phyloP scores from a whole-genome alignment of 2,329 filamentous ascomycete species.

The Pyrenochaeta sp. region DNA sequence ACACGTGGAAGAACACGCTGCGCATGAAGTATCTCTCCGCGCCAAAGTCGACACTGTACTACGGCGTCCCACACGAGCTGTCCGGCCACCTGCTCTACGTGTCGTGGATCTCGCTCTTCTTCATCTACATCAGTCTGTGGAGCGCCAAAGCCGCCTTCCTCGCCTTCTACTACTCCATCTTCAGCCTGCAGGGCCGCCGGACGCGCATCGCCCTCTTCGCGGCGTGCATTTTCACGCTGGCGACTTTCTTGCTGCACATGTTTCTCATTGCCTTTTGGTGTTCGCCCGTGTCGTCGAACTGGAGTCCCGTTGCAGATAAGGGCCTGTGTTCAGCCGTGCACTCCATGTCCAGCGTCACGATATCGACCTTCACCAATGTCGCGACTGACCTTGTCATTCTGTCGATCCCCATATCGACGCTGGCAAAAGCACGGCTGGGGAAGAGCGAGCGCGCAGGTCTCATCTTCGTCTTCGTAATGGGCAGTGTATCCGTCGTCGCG shows the following conservation, averaged over 20 bases:
- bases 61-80: slow-evolving; percentile 25
- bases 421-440: slow-evolving; percentile 8
- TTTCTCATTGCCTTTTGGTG: slow-evolving; percentile 41
- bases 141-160: slow-evolving; percentile 38
- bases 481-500: slow-evolving; percentile 28
- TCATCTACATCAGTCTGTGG: slow-evolving; percentile 42
- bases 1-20: slow-evolving; percentile 42
- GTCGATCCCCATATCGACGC: slow-evolving; percentile 31
- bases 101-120: slow-evolving; percentile 42
- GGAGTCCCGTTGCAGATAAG: slow-evolving; percentile 23
- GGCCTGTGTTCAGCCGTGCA: slow-evolving; percentile 23
- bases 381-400: slow-evolving; percentile 39
- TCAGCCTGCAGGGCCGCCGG: slow-evolving; percentile 27
- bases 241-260: slow-evolving; percentile 40
- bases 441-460: slow-evolving; percentile 29
- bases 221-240: slow-evolving; percentile 25
- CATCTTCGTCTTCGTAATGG: slow-evolving; percentile 38
- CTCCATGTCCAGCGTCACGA: slow-evolving; percentile 21
- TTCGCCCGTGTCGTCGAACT: slow-evolving; percentile 28
- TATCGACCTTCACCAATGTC: slow-evolving; percentile 39
- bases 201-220: slow-evolving; percentile 20
- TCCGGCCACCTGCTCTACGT: slow-evolving; percentile 38
- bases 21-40: slow-evolving; percentile 27
- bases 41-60: slow-evolving; percentile 1
- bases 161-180: slow-evolving; percentile 41